Conservation (phyloP, 2,329 filamentous ascomycete species). For the Pyrenophora tritici-repentis region DNA sequence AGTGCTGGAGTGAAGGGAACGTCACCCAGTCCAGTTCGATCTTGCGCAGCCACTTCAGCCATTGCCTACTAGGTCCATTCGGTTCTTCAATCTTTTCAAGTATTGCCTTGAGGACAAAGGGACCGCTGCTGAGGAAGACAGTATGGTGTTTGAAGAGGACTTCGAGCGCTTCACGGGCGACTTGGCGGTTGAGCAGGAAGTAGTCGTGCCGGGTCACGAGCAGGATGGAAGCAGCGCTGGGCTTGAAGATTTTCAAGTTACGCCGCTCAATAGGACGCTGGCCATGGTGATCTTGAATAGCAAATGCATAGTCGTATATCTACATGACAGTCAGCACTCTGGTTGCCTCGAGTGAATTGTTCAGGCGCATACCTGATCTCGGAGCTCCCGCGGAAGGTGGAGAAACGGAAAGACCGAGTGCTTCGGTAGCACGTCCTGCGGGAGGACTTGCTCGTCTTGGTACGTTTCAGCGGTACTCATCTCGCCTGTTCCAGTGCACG, state of each 20-base stretch:
- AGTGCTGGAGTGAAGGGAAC: slow-evolving; percentile 39
- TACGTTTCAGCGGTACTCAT: background rate
- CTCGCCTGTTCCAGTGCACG: slow-evolving; percentile 3
- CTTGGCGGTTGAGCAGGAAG: slow-evolving; percentile 42
- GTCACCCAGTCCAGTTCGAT: slow-evolving; percentile 45
- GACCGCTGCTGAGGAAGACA: slow-evolving; percentile 42
- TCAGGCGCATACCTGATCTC: slow-evolving; percentile 37
- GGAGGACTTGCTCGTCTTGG: slow-evolving; percentile 3
- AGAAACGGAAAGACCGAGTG: slow-evolving; percentile 36
- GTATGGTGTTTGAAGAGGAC: slow-evolving; percentile 42
- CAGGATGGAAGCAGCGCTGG: slow-evolving; percentile 38
- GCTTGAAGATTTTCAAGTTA: slow-evolving; percentile 40
- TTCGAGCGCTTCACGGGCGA: slow-evolving; percentile 43
- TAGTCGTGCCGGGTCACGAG: slow-evolving; percentile 42
- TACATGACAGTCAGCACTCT: slow-evolving; percentile 9
- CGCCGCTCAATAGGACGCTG: slow-evolving; percentile 43
- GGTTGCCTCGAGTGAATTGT: background rate
- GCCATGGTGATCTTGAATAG: slow-evolving; percentile 32
- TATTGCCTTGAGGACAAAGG: slow-evolving; percentile 41
- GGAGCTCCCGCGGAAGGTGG: slow-evolving; percentile 43
- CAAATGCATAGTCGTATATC: slow-evolving; percentile 41
- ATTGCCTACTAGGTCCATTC: slow-evolving; percentile 30
- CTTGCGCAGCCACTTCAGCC: slow-evolving; percentile 38
- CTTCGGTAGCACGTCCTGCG: background rate
- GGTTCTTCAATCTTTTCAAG: slow-evolving; percentile 35